These are phyloP conservation scores for Paraleonurus japonicus DNA, from an alignment of 257 asterid genomes.

Conservation along the genomic window DNA sequence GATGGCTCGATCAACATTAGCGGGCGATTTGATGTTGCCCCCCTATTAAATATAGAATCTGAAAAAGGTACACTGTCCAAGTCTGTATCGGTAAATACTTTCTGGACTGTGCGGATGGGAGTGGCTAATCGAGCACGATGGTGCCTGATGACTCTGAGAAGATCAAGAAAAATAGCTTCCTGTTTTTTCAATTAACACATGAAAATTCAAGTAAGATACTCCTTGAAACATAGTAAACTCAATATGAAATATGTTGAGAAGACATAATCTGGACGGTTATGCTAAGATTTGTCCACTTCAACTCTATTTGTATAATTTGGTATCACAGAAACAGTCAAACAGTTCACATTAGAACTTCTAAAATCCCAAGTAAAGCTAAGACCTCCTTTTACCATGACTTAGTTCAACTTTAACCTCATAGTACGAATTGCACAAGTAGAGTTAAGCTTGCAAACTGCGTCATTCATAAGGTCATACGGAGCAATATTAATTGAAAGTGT, in stretches of 20 bases:
- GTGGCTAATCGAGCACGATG: slow-evolving; percentile 98
- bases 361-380: neutral
- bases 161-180: slow-evolving; percentile 89
- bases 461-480: neutral
- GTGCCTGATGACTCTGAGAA: slow-evolving; percentile 90
- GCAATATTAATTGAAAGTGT: neutral
- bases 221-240: neutral
- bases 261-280: neutral
- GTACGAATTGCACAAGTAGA: slow-evolving; percentile 1
- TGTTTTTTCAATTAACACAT: slow-evolving; percentile 34
- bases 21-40: slow-evolving; percentile 60
- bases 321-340: neutral
- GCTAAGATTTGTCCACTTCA: neutral
- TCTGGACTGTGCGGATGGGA: slow-evolving; percentile 96
- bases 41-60: slow-evolving; percentile 56
- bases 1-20: slow-evolving; percentile 72
- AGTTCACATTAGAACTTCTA: neutral
- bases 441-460: slow-evolving; percentile 12
- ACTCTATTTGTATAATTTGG: neutral
- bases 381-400: neutral
- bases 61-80: slow-evolving; percentile 72
- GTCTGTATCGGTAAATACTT: slow-evolving; percentile 73
- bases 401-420: neutral
- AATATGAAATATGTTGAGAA: neutral
- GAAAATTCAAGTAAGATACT: slow-evolving; percentile 4